Conservation (phyloP, 2,329 filamentous ascomycete species). For the Boeremia exigua region DNA sequence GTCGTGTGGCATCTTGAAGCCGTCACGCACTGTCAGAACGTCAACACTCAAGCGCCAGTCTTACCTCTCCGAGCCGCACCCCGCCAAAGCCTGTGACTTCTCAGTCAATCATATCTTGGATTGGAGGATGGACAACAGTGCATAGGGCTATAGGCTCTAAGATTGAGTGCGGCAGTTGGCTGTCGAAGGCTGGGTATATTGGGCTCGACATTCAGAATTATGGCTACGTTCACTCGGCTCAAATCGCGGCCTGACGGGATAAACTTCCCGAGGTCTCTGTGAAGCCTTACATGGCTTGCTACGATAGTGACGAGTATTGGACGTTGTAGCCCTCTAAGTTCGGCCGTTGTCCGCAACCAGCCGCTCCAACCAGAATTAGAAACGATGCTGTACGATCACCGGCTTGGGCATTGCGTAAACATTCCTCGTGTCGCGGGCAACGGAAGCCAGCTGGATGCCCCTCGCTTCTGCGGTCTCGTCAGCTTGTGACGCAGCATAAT, state of each 20-base stretch:
- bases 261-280: constrained; percentile 1
- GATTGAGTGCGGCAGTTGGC: too few species aligned
- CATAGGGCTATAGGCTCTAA: too few species aligned
- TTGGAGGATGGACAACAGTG: background rate
- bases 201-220: too few species aligned
- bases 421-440: background rate
- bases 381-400: background rate
- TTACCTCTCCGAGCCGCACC: background rate
- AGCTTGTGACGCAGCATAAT: constrained; percentile 11
- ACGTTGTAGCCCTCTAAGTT: background rate
- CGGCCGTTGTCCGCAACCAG: constrained; percentile 3
- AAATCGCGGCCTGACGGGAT: background rate
- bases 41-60: background rate
- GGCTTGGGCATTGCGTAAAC: background rate
- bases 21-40: background rate
- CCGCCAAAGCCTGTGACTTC: background rate
- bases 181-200: too few species aligned
- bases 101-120: background rate
- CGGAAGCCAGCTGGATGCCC: background rate
- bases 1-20: background rate
- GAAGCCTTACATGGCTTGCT: background rate
- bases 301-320: background rate
- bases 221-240: background rate
- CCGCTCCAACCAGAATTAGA: background rate
- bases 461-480: background rate